Evolutionary conservation across 768 basidiomycete species (phyloP), one percentile per base, ranked within the genome.

Genomic region (Kwoniella dendrophila): DNA sequence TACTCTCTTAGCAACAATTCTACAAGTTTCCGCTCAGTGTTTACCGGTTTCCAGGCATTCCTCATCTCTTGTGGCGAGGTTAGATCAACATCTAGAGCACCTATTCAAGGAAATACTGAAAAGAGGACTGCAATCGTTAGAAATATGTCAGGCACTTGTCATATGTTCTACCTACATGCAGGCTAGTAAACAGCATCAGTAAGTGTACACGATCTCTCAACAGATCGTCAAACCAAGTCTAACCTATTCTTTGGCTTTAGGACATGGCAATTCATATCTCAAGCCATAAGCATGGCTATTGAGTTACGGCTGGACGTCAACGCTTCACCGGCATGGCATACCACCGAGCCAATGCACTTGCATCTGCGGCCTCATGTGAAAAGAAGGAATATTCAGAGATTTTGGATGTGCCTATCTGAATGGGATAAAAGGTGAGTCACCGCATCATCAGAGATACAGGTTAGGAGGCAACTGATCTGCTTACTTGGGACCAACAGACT

Each of bases 221-320:
- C 11, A 18, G 32, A 34, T 6, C 20, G 29, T 29, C 44, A 26
- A 56, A 22, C 29, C 20, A 10, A n/a, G n/a, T n/a, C n/a, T n/a
- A n/a, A n/a, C n/a, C n/a, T n/a, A n/a, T n/a, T n/a, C n/a, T n/a
- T n/a, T n/a, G n/a, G 24, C n/a, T 30, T 10, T 27, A 59, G 58
- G 47, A 59, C 58, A 20, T 59, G 58, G 58, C 58, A 59, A 51
- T 59, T 47, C 49, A 38, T 59, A 20, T 16, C 48, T 27, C 58
- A 59, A 27, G 58, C 49, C 18, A 59, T 59, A 11, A 49, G 45
- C 7, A 50, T 59, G 48, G 47, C 58, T 7, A 33, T 51, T 12
- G 58, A 59, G n/a, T 48, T 59, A 30, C 58, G 58, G 4, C n/a
- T 59, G 36, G 58, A 59, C 18, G 48, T 51, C 5, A 50, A 50